phyloP scores from a whole-genome alignment of 2,329 filamentous ascomycete genomes.

The Chrysosporium keratinophilum region DNA sequence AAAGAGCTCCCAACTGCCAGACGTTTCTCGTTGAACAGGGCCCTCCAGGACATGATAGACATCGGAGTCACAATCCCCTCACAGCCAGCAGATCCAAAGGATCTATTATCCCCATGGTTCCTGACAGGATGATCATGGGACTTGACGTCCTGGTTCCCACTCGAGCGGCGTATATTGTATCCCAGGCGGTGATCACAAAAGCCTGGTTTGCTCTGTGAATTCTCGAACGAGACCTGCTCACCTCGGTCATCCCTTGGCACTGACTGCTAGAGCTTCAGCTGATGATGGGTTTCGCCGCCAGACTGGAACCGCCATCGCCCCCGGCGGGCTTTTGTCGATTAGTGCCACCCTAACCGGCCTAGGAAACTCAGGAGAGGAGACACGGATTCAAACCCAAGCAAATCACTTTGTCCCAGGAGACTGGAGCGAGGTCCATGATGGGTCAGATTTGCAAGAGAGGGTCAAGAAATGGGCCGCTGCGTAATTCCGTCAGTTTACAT shows the following conservation, averaged over 20 bases:
- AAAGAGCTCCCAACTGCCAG: too few species aligned
- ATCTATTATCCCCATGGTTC: too few species aligned
- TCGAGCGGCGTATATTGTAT: too few species aligned
- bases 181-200: too few species aligned
- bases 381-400: background rate
- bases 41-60: too few species aligned
- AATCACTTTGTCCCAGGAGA: constrained; percentile 6
- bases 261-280: background rate
- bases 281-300: background rate
- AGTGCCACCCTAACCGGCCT: background rate
- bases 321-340: background rate
- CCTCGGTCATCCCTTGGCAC: background rate
- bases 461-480: background rate
- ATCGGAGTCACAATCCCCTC: too few species aligned
- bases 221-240: background rate
- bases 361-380: background rate
- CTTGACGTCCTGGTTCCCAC: too few species aligned
- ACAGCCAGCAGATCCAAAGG: too few species aligned
- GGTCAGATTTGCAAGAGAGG: constrained; percentile 8
- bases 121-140: too few species aligned
- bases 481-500: background rate
- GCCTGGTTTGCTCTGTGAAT: too few species aligned
- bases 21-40: too few species aligned
- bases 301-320: background rate
- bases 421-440: constrained; percentile 7